Evolutionary conservation across 2,329 filamentous ascomycete genomes (phyloP).

Genomic region (Anisogramma anomala): DNA sequence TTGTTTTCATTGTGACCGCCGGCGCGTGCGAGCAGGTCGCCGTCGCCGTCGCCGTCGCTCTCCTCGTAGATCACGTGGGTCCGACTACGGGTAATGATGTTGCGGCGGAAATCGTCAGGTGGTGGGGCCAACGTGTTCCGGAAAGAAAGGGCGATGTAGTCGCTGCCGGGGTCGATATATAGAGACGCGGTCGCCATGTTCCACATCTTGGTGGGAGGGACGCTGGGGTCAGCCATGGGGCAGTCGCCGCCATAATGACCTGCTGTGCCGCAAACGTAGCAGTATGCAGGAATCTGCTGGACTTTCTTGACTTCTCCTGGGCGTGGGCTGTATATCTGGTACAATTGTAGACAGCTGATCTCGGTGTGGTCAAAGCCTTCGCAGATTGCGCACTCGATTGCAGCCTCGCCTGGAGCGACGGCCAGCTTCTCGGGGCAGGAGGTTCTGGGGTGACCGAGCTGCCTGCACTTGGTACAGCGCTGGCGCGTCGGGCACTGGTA

Average conservation of each 20-base stretch:
- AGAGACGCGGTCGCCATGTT: conserved; percentile 34
- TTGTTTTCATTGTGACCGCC: neutral
- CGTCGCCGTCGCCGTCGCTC: conserved; percentile 33
- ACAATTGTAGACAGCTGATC: conserved; percentile 46
- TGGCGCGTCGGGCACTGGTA: conserved; percentile 38
- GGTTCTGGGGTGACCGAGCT: conserved; percentile 44
- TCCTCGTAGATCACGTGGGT: conserved; percentile 35
- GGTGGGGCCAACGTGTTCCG: conserved; percentile 9
- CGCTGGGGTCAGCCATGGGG: conserved; percentile 16
- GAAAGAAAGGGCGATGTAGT: conserved; percentile 27
- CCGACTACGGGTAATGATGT: conserved; percentile 19
- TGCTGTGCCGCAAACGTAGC: conserved; percentile 42
- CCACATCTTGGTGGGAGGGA: conserved; percentile 34
- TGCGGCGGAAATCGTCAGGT: conserved; percentile 10
- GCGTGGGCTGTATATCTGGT: conserved; percentile 42
- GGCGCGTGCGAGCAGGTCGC: conserved; percentile 26
- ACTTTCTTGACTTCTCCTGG: conserved; percentile 35
- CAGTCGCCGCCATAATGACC: conserved; percentile 50
- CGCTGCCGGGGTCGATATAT: conserved; percentile 37
- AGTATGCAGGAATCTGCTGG: conserved; percentile 37
- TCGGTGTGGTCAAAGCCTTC: conserved; percentile 45
- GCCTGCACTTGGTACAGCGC: conserved; percentile 48
- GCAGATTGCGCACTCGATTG: conserved; percentile 49
- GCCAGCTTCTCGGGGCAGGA: conserved; percentile 46
- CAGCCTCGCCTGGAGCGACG: conserved; percentile 30